Base-by-base conservation (phyloP, 345 rosid genomes). In the Limnanthes douglasii region DNA sequence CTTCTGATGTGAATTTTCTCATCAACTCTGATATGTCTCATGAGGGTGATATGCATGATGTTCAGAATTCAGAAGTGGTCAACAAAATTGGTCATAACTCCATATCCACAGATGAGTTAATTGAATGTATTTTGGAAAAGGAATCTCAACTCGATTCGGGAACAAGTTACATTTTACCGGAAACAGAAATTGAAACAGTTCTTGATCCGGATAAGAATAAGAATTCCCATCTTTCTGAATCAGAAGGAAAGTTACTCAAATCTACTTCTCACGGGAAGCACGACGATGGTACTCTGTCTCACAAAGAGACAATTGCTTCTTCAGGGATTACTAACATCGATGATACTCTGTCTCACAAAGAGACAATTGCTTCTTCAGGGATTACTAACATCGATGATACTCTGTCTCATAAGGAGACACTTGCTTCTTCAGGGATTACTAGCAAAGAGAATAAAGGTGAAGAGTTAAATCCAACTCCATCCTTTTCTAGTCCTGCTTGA, bases 231-330 rank as follows among this genome's bases (percentile, higher is more conserved):
- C n/a, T n/a, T 41, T 42, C 53, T 12, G 45, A 40, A 20, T 41
- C 48, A 21, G 53, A 23, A 19, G 48, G 44, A 18, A 31, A 37
- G 26, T 22, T 46, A 39, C 15, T 9, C 3, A 51, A 40, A 37
- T 51, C 20, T 38, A 37, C 44, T 15, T 48, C 31, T 2, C 17
- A 5, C 7, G 11, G 25, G 11, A 47, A 17, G 17, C 35, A 9
- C 9, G 8, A n/a, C 11, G 41, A 16, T 17, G 14, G 38, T 37
- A 18, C 11, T 32, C 29, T 3, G 11, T 31, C 41, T n/a, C 16
- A 47, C 19, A 35, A 24, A 34, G 48, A 10, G 14, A 18, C 33
- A 19, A 31, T 20, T 10, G 35, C 48, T 39, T 28, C 21, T 19
- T 21, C 15, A 1, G 45, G 34, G 41, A 35, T 22, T 12, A 37